Base-by-base conservation (phyloP, 83 land plant species). In the Diphasiastrum complanatum region DNA sequence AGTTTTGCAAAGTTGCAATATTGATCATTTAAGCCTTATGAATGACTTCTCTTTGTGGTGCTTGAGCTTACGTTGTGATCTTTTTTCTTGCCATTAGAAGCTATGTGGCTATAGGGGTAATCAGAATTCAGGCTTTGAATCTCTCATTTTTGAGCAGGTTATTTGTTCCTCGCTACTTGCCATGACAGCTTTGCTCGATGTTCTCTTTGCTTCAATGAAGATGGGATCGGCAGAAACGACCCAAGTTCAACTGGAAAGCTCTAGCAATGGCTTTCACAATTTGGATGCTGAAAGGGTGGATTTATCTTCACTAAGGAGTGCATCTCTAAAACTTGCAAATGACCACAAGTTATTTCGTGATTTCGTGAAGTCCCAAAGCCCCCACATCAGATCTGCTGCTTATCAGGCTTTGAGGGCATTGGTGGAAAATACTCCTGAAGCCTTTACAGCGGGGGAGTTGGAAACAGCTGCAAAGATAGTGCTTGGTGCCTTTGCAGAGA, bases 401-500 rank as follows among this genome's bases (percentile, higher is more conserved):
- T 86, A 84, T 68, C 80, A 89, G 24, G 65, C 80, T 3, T 46
- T 89, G 14, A 71, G 70, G 34, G 75, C 86, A 49, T 80, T 47
- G 50, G 68, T 84, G 23, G 85, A 84, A 65, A 75, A 86, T 37
- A 62, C 79, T 45, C 93, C 97, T 61, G 60, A 78, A 38, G 69
- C 57, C 57, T 75, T 77, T 33, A 77, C 58, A 66, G 84, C 75
- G 41, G 78, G 59, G 54, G 73, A 81, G 53, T 50, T 85, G 63
- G 79, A 85, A 49, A 56, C 10, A 27, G 25, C 79, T 47, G 75
- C 85, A 36, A 25, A 68, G 4, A 20, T 76, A 33, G 67, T 89
- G 16, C 87, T 89, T 71, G 96, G 99, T 45, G 59, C 87, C 34
- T 82, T 89, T 36, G 82, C 82, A 71, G 99, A 95, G 47, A 89